Conservation (phyloP, 371 early-diverging fungal species). For the Syncephalastrum contaminatum region DNA sequence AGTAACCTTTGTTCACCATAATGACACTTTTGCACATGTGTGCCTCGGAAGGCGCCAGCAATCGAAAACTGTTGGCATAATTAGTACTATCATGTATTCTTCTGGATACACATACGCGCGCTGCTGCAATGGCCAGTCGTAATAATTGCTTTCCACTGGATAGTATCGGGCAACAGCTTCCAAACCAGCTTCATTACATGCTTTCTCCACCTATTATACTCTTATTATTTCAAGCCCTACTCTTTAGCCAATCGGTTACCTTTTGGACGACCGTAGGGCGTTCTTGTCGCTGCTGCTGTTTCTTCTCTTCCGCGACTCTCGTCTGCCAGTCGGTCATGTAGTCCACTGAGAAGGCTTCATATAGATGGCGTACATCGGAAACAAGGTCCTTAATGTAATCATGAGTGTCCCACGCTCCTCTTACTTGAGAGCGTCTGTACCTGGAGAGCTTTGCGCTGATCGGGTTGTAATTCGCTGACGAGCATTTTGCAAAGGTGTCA, state of each 20-base stretch:
- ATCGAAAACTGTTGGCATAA: conserved; percentile 40
- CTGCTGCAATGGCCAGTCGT: conserved; percentile 70
- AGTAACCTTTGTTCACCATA: conserved; percentile 62
- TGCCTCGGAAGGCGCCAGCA: conserved; percentile 64
- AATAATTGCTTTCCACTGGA: conserved; percentile 67
- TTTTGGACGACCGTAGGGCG: conserved; percentile 22
- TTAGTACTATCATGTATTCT: too few relatives aligned
- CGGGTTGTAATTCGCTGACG: conserved; percentile 9
- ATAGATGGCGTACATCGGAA: conserved; percentile 23
- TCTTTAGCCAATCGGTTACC: conserved; percentile 2
- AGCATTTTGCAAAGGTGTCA: background rate
- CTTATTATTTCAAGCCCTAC: conserved; percentile 21
- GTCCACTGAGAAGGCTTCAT: conserved; percentile 15
- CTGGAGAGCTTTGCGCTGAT: conserved; percentile 5
- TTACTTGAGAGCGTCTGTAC: conserved; percentile 1
- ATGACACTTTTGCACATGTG: conserved; percentile 84
- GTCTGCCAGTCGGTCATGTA: conserved; percentile 21
- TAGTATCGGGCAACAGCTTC: conserved; percentile 41
- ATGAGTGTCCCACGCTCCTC: background rate
- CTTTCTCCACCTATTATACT: conserved; percentile 33
- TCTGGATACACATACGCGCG: conserved; percentile 46
- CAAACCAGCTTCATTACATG: conserved; percentile 23
- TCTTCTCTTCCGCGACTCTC: conserved; percentile 11
- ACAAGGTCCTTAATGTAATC: conserved; percentile 13
- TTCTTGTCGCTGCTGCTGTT: conserved; percentile 8